A percentile compares a stretch with the other conserved stretches of the same genome.
phyloP scores from a whole-genome alignment of 208 protist species.

The Leishmania mexicana region DNA sequence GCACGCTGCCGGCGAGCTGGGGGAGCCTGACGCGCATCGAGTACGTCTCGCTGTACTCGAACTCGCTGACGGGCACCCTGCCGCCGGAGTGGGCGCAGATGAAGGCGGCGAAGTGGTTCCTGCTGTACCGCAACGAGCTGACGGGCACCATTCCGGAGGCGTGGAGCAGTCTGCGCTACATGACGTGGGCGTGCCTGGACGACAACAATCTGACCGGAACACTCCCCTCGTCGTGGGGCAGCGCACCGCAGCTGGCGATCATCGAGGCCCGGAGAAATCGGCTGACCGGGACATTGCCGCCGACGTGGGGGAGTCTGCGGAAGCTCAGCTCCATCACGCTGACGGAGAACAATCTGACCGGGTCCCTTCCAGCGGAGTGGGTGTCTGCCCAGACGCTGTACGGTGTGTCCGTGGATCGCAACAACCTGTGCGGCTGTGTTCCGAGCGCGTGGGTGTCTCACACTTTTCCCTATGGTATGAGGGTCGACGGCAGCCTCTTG shows the following conservation, averaged over 20 bases:
- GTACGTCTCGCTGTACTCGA: conserved; percentile 1
- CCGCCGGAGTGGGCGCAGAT: conserved; percentile 11
- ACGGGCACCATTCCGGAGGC: background rate
- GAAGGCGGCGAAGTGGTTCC: conserved; percentile 14
- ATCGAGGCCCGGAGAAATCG: conserved; percentile 1
- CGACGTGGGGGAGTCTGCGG: background rate
- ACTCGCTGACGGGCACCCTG: conserved; percentile 18
- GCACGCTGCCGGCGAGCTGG: conserved; percentile 18
- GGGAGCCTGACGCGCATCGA: background rate
- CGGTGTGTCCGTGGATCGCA: background rate
- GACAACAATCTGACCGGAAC: conserved; percentile 12
- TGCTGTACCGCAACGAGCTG: conserved; percentile 3
- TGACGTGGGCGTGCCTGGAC: conserved; percentile 16
- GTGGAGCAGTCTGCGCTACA: conserved; percentile 6
- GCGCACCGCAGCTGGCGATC: conserved; percentile 3
- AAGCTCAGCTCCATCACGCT: conserved; percentile 4
- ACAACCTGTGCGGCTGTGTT: conserved; percentile 1
- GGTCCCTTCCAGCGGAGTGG: background rate
- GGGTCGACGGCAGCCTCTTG: background rate
- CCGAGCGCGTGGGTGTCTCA: background rate
- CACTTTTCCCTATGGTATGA: background rate
- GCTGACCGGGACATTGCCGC: conserved; percentile 1
- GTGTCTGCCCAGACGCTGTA: background rate
- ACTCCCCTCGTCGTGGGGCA: conserved; percentile 14
- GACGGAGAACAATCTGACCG: background rate